phyloP scores from a whole-genome alignment of 768 basidiomycete genomes.

The Candolleomyces eurysporus region DNA sequence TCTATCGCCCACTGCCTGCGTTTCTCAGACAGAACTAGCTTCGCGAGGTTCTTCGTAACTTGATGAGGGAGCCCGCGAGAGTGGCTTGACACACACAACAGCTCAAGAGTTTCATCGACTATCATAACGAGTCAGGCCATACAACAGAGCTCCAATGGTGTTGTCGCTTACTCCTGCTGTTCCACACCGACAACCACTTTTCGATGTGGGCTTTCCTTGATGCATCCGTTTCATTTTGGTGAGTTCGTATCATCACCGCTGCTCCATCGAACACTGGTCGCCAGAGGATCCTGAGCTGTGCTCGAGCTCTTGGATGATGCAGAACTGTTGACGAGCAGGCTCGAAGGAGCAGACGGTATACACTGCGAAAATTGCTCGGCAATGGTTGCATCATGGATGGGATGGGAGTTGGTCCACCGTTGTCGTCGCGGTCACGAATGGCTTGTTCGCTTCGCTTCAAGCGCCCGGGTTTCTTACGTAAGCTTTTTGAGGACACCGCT shows the following conservation, averaged over 20 bases:
- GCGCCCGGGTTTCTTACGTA: no score
- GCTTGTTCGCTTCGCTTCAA: no score
- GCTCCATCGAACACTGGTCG: constrained; percentile 12
- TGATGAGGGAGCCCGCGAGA: constrained; percentile 62
- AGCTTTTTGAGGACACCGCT: no score
- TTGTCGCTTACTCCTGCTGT: constrained; percentile 48
- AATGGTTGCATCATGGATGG: background rate
- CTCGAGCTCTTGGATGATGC: constrained; percentile 9
- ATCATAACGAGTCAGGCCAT: constrained; percentile 1
- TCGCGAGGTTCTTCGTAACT: constrained; percentile 53
- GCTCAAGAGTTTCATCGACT: constrained; percentile 69
- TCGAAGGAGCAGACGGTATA: constrained; percentile 13
- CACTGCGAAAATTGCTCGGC: constrained; percentile 13
- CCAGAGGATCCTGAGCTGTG: constrained; percentile 12
- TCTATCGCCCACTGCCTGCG: constrained; percentile 7
- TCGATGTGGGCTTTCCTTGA: constrained; percentile 2
- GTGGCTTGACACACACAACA: constrained; percentile 60
- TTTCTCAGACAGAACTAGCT: constrained; percentile 35
- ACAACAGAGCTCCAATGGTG: constrained; percentile 1
- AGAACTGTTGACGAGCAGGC: constrained; percentile 15
- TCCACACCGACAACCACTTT: constrained; percentile 51
- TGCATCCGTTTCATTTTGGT: background rate
- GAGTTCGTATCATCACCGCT: constrained; percentile 3
- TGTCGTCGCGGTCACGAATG: no score
- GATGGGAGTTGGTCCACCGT: background rate